phyloP scores from a whole-genome alignment of 495 filamentous ascomycete genomes.

The Penicillium macrosclerotiorum region DNA sequence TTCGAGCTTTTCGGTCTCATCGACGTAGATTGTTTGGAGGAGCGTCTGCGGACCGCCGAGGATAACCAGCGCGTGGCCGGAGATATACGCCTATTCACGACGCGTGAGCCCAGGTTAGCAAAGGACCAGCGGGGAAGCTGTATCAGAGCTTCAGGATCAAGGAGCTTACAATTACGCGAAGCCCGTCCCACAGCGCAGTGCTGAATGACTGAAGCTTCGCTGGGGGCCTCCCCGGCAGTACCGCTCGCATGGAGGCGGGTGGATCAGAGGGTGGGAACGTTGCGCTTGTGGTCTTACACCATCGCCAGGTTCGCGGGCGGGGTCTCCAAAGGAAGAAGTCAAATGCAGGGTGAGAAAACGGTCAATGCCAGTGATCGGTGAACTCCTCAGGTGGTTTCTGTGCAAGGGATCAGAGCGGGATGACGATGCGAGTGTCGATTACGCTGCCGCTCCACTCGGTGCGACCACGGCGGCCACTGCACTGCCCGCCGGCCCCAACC shows the following conservation, averaged over 20 bases:
- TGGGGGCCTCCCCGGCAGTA: constrained; percentile 89
- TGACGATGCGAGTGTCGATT: constrained; percentile 13
- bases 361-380: constrained; percentile 6
- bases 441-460: constrained; percentile 31
- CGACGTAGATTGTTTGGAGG: constrained; percentile 88
- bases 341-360: constrained; percentile 1
- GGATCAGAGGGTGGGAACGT: constrained; percentile 23
- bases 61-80: constrained; percentile 81
- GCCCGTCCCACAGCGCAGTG: constrained; percentile 77
- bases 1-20: constrained; percentile 67
- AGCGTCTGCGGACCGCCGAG: constrained; percentile 71
- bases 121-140: constrained; percentile 3
- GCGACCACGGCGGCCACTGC: constrained; percentile 11
- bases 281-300: constrained; percentile 36
- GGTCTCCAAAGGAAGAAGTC: neutral
- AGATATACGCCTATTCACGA: constrained; percentile 74
- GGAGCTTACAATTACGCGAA: constrained; percentile 70
- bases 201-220: constrained; percentile 86
- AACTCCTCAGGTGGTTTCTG: constrained; percentile 10
- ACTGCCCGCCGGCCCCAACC: neutral
- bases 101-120: constrained; percentile 16
- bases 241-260: constrained; percentile 62
- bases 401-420: constrained; percentile 20
- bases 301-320: constrained; percentile 28
- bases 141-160: neutral